Percentiles rank a stretch among this genome's conserved stretches.
Conservation (phyloP, 805 yeast genomes). For the Diddensiella transvaalensis region DNA sequence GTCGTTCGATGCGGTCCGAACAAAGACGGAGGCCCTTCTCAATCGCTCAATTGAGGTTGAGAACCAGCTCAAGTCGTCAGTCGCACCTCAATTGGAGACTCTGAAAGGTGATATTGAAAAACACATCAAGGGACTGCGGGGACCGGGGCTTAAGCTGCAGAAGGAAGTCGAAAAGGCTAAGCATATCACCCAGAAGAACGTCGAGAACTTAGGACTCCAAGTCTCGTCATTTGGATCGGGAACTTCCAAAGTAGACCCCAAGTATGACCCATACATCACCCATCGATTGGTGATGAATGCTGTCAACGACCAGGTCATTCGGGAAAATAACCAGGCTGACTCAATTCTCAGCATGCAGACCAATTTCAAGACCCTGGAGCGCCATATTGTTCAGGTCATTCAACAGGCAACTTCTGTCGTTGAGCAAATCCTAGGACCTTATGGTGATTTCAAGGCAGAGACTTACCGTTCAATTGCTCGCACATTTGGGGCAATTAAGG, state of each 20-base stretch:
- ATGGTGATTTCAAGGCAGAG: slow-evolving; percentile 31
- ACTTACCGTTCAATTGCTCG: slow-evolving; percentile 32
- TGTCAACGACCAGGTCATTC: slow-evolving; percentile 41
- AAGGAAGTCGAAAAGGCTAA: slow-evolving; percentile 39
- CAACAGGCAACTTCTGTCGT: slow-evolving; percentile 39
- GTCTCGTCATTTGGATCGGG: slow-evolving; percentile 34
- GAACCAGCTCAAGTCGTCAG: slow-evolving; percentile 34
- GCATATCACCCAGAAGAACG: slow-evolving; percentile 35
- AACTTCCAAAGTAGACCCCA: slow-evolving; percentile 34
- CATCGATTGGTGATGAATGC: slow-evolving; percentile 38
- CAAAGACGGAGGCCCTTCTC: slow-evolving; percentile 33
- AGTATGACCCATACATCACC: slow-evolving; percentile 46
- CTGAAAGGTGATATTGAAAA: slow-evolving; percentile 39
- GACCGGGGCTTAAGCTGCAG: slow-evolving; percentile 34
- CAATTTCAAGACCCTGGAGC: slow-evolving; percentile 40
- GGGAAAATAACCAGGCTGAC: slow-evolving; percentile 46
- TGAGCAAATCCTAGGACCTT: slow-evolving; percentile 30
- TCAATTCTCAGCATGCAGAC: slow-evolving; percentile 42
- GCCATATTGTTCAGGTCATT: slow-evolving; percentile 41
- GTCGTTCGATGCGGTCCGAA: slow-evolving; percentile 34
- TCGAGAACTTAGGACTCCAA: slow-evolving; percentile 37
- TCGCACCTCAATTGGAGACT: slow-evolving; percentile 44
- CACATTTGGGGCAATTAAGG: slow-evolving; percentile 35
- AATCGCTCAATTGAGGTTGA: slow-evolving; percentile 40
- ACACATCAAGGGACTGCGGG: slow-evolving; percentile 41